Evolutionary conservation across 129 eudicot species (phyloP).

Genomic region (Ambrosia artemisiifolia): DNA sequence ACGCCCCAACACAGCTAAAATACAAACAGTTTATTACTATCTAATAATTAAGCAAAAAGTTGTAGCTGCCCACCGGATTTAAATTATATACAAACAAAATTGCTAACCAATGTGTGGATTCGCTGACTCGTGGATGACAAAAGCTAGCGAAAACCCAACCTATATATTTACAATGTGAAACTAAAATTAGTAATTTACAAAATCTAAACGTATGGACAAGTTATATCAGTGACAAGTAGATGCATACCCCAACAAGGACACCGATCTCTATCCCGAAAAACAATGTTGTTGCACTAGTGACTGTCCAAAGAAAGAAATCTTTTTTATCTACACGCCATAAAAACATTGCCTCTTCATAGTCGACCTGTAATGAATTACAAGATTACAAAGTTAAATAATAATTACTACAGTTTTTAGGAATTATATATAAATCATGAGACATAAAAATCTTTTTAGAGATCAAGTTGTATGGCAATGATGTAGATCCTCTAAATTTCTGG

Average conservation of each 20-base stretch:
- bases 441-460: neutral
- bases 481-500: conserved; percentile 4
- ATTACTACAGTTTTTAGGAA: neutral
- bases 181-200: conserved; percentile 18
- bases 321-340: conserved; percentile 92
- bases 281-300: conserved; percentile 70
- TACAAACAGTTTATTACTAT: neutral
- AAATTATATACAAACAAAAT: conserved; percentile 1
- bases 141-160: conserved; percentile 99
- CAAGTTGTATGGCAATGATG: neutral
- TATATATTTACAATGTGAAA: conserved; percentile 15
- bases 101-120: conserved; percentile 96
- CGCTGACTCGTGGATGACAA: conserved; percentile 98
- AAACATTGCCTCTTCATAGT: conserved; percentile 88
- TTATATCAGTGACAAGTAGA: neutral
- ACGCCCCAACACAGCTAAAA: conserved; percentile 96
- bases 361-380: conserved; percentile 62
- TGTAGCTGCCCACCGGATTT: conserved; percentile 2
- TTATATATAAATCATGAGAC: neutral
- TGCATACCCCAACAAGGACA: conserved; percentile 93
- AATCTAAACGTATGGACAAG: neutral
- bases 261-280: conserved; percentile 96
- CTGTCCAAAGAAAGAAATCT: conserved; percentile 87
- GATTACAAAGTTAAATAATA: neutral
- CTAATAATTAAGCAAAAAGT: neutral